These are phyloP conservation scores for Thoreauomyces humboldtii DNA, from an alignment of 192 early-diverging fungal species.

Conservation along the genomic window DNA sequence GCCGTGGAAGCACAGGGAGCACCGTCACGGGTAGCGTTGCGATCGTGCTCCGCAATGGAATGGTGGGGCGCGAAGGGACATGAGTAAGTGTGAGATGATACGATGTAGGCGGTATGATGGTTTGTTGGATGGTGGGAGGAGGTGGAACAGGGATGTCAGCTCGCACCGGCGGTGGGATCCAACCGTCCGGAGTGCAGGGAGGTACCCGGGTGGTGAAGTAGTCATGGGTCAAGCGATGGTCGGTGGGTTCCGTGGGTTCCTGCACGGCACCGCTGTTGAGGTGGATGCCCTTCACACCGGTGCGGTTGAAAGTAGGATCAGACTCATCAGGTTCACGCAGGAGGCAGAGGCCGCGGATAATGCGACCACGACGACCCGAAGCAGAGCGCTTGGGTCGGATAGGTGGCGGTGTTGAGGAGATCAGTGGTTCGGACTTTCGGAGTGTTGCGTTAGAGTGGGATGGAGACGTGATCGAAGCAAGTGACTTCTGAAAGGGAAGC, in stretches of 20 bases:
- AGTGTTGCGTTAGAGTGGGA: neutral
- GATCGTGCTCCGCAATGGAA: too few species aligned
- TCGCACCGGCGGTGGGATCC: too few species aligned
- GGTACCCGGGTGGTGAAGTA: neutral
- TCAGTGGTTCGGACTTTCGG: neutral
- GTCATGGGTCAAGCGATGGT: neutral
- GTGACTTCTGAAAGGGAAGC: neutral
- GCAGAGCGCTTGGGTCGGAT: neutral
- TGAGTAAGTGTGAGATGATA: too few species aligned
- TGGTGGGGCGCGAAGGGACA: too few species aligned
- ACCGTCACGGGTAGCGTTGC: too few species aligned
- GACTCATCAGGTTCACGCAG: neutral
- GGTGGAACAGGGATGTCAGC: too few species aligned
- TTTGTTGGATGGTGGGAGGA: too few species aligned
- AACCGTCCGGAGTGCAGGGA: neutral
- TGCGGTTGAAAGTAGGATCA: neutral
- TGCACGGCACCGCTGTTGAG: neutral
- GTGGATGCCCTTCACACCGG: neutral
- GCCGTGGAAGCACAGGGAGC: too few species aligned
- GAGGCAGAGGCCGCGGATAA: constrained; percentile 1
- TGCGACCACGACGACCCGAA: neutral
- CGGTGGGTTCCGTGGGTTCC: neutral
- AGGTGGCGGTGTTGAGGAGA: neutral
- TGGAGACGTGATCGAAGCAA: neutral
- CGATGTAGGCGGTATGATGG: too few species aligned